Evolutionary conservation across 2,329 filamentous ascomycete species (phyloP), one percentile per base, ranked within the genome.

Genomic region (Sporothrix brunneoviolacea): DNA sequence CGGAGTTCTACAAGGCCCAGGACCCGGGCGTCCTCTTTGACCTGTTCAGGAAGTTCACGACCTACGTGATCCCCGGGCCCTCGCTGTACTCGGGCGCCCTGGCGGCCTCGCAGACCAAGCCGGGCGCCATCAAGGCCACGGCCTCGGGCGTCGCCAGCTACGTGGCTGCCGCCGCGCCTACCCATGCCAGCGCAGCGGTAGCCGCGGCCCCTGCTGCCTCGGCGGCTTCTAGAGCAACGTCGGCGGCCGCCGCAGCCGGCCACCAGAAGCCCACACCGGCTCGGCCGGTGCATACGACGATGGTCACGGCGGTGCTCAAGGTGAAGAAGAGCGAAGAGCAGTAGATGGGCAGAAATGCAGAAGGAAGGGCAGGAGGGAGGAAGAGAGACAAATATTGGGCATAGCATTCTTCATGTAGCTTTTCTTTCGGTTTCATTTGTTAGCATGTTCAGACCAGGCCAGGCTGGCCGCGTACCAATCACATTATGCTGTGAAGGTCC

Each of bases 81-180:
- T 28, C 58, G 13, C 43, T 63, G 24, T 63, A 64, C 52, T 57
- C 58, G 30, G 59, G 57, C 24, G 62, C 62, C 9, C 51, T 63
- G 38, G 50, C 57, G 0, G 58, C 59, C 2, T 52, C 45, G 16
- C 60, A 62, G 48, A 57, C 55, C 16, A 61, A 58, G 48, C 55
- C 56, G 2, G 57, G 51, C 2, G 38, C 55, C 8, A 60, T 61
- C 53, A 60, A 58, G 44, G 60, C 60, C 18, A 64, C 60, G 8
- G 53, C 58, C 15, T 57, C 54, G 16, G 60, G 59, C 10, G 39
- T 62, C 15, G 50, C 57, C 27, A 59, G 52, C 40, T 57, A 58
- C 27, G 55, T 56, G 4, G 42, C 54, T 18, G 47, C 45, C 7
- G 50, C 33, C 24, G 50, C 33, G 3, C 39, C 22, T n/a, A 18